A percentile compares a stretch with the other conserved stretches of the same genome.
Conservation (phyloP, 2,329 filamentous ascomycete species). For the Helicocarpus griseus region DNA sequence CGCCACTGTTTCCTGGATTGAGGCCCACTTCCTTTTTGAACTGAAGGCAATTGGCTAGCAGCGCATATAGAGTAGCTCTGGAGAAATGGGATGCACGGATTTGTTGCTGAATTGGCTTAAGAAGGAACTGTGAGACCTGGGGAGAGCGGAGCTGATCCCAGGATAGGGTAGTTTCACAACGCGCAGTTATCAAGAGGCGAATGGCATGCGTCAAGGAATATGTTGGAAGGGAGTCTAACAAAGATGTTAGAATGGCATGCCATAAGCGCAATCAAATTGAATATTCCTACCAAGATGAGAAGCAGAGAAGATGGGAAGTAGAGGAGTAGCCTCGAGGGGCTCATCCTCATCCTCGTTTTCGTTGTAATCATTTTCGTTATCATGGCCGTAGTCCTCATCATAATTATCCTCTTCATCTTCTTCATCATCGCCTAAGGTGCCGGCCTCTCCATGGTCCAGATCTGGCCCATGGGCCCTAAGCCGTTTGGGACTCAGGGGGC, state of each 20-base stretch:
- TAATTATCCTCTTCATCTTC: neutral
- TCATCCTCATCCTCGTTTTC: slow-evolving; percentile 25
- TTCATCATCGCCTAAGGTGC: neutral
- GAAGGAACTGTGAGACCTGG: slow-evolving; percentile 87
- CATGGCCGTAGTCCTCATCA: slow-evolving; percentile 20
- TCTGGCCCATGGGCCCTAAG: neutral
- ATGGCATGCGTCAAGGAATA: slow-evolving; percentile 88
- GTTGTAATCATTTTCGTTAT: slow-evolving; percentile 31
- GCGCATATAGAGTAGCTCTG: slow-evolving; percentile 73
- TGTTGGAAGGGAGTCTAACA: slow-evolving; percentile 68
- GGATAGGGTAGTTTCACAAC: slow-evolving; percentile 82
- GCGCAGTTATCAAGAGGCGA: slow-evolving; percentile 69
- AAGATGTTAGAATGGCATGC: neutral
- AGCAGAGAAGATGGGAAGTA: slow-evolving; percentile 71
- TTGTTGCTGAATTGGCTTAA: slow-evolving; percentile 90
- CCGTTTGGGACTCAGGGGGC: neutral
- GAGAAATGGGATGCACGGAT: slow-evolving; percentile 77
- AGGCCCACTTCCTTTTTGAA: slow-evolving; percentile 79
- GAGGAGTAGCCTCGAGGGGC: slow-evolving; percentile 34
- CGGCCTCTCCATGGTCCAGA: neutral
- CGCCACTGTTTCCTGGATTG: slow-evolving; percentile 74
- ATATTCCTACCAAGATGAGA: slow-evolving; percentile 57
- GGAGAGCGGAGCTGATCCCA: slow-evolving; percentile 96
- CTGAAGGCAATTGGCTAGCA: slow-evolving; percentile 89
- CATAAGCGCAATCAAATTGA: neutral